Percentiles rank a stretch among this genome's conserved stretches.
These are phyloP conservation scores for Rhododendron vialii DNA, from an alignment of 148 eudicot genomes.

Conservation along the genomic window DNA sequence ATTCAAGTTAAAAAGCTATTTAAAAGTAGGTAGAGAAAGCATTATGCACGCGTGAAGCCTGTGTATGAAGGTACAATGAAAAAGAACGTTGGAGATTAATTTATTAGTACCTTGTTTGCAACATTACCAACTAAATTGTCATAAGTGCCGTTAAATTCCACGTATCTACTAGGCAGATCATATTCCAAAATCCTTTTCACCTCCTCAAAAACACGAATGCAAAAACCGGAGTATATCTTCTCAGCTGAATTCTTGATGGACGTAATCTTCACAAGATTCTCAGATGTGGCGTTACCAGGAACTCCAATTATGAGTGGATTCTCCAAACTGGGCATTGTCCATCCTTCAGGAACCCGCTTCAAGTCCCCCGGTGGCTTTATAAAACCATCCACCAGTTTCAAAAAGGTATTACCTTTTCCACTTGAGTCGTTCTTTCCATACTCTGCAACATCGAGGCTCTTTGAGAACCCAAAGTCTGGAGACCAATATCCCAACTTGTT, in stretches of 20 bases:
- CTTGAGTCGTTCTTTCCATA: background rate
- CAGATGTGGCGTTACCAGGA: background rate
- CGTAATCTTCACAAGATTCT: background rate
- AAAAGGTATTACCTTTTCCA: background rate
- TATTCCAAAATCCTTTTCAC: background rate
- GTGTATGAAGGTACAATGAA: background rate
- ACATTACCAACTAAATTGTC: conserved; percentile 7
- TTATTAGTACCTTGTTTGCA: conserved; percentile 8
- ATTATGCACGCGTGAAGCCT: background rate
- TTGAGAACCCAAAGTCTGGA: background rate
- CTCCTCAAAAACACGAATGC: conserved; percentile 8
- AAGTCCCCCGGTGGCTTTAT: background rate
- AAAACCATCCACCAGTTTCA: background rate
- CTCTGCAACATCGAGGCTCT: background rate
- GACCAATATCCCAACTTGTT: background rate
- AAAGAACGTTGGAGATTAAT: background rate
- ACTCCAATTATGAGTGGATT: conserved; percentile 8
- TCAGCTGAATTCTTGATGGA: background rate
- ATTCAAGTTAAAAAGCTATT: background rate
- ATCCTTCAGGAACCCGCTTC: background rate
- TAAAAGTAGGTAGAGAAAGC: background rate
- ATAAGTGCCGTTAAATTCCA: background rate
- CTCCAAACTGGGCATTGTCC: background rate
- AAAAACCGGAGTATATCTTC: conserved; percentile 2
- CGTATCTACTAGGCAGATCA: background rate